Evolutionary conservation across 2,329 filamentous ascomycete species (phyloP), one percentile per base, ranked within the genome.

Genomic region (Botryotinia convoluta): DNA sequence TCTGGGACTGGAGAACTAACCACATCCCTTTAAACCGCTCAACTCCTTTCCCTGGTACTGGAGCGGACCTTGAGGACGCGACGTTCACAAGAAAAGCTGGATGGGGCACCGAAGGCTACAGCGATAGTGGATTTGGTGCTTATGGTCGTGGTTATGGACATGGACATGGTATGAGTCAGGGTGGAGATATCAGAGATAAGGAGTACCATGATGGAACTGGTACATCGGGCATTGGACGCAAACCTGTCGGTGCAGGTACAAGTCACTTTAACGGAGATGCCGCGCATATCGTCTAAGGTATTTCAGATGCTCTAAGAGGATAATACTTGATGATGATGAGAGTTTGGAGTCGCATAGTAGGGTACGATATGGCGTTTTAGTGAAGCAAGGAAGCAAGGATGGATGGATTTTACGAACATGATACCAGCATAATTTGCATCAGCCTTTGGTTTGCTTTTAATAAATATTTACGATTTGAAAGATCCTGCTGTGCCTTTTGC

Each of bases 1-100:
- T 92, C 69, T 93, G 90, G 87, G 90, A 93, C 80, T 92, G 89
- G 85, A 83, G 90, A 18, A 90, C 83, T 76, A 89, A 89, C 79
- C 90, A 92, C 79, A 87, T 92, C 45, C 90, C 90, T 1, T 84
- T 93, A 8, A 87, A 88, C 76, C 86, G 90, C 32, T 84, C 85
- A 60, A 82, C 85, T 32, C 84, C 89, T 0, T 91, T 90, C 78
- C 71, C 62, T 16, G 81, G 83, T n/a, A 75, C 73, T 8, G 81
- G 65, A 35, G 67, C 80, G 6, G 86, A 86, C 65, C 85, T 90
- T 67, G 84, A 85, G 72, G 83, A 88, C 71, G 85, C 88, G 0
- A 82, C 88, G 5, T 90, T 87, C 74, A 91, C 89, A 0, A 83
- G 87, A 73, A 86, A 87, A 77, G 89, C 85, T 12, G 88, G 88